A percentile compares a stretch with the other conserved stretches of the same genome.
These are phyloP conservation scores for Geranomyces michiganensis DNA, from an alignment of 192 early-diverging fungal species.

Conservation along the genomic window DNA sequence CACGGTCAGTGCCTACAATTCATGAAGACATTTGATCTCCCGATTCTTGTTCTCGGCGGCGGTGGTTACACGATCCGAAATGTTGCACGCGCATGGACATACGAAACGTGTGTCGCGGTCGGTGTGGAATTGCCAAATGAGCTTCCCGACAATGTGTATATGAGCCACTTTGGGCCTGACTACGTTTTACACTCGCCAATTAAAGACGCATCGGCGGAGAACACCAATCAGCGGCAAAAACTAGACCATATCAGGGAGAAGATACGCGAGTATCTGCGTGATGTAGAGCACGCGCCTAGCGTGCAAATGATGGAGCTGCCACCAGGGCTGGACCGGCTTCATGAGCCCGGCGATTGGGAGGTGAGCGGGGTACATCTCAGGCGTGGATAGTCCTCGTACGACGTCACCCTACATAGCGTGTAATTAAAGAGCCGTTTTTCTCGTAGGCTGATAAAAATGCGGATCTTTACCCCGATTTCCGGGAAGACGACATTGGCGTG, in stretches of 20 bases:
- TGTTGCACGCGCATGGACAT: conserved; percentile 91
- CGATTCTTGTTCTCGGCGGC: conserved; percentile 90
- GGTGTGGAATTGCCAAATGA: conserved; percentile 74
- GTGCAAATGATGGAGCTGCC: conserved; percentile 86
- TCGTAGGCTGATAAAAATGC: conserved; percentile 38
- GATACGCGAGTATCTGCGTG: conserved; percentile 66
- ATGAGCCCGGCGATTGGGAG: conserved; percentile 38
- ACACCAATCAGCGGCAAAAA: conserved; percentile 83
- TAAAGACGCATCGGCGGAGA: conserved; percentile 71
- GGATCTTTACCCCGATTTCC: conserved; percentile 42
- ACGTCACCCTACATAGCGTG: neutral
- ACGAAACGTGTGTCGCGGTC: conserved; percentile 86
- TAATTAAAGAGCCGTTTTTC: too few relatives aligned
- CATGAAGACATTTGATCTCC: conserved; percentile 88
- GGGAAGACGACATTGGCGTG: conserved; percentile 38
- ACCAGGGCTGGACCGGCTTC: conserved; percentile 40
- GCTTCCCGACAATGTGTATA: conserved; percentile 86
- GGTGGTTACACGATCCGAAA: conserved; percentile 98
- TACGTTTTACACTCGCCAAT: conserved; percentile 82
- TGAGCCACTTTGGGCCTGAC: conserved; percentile 89
- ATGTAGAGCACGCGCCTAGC: conserved; percentile 73
- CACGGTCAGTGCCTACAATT: conserved; percentile 94
- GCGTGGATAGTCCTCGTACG: too few relatives aligned
- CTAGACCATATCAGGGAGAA: conserved; percentile 71
- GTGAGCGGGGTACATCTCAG: conserved; percentile 19